Conservation (phyloP, 2,329 filamentous ascomycete species). For the Diaporthe ilicicola region DNA sequence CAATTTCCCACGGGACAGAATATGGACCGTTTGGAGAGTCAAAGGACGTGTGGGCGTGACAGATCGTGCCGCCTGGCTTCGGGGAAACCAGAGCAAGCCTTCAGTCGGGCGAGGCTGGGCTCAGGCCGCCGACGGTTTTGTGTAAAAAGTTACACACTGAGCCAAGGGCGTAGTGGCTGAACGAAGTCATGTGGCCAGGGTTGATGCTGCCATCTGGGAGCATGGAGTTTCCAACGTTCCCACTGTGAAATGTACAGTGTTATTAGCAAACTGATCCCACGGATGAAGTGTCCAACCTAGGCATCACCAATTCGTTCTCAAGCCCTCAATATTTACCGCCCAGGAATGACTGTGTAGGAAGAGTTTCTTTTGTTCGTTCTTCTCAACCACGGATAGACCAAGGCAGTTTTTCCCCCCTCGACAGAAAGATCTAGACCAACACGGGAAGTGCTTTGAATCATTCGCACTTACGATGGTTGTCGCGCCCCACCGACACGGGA, state of each 20-base stretch:
- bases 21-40: slow-evolving; percentile 28
- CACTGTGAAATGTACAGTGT: slow-evolving; percentile 37
- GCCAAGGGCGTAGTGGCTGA: slow-evolving; percentile 52
- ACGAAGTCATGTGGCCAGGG: slow-evolving; percentile 49
- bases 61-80: slow-evolving; percentile 40
- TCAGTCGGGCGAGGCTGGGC: slow-evolving; percentile 42
- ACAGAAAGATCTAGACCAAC: too few species aligned
- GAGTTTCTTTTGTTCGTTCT: too few species aligned
- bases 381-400: too few species aligned
- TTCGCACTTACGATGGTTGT: slow-evolving; percentile 43
- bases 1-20: background rate
- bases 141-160: slow-evolving; percentile 50
- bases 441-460: too few species aligned
- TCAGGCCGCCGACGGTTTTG: slow-evolving; percentile 44
- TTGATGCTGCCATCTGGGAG: slow-evolving; percentile 47
- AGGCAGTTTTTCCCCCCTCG: too few species aligned
- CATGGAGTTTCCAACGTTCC: slow-evolving; percentile 53
- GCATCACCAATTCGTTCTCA: too few species aligned
- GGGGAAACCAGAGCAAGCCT: slow-evolving; percentile 40
- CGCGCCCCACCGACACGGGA: slow-evolving; percentile 47
- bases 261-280: background rate
- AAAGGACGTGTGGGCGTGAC: slow-evolving; percentile 22
- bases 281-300: too few species aligned
- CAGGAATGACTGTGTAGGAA: background rate
- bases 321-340: too few species aligned